phyloP scores from a whole-genome alignment of 768 basidiomycete species.

The Mycena indigotica region DNA sequence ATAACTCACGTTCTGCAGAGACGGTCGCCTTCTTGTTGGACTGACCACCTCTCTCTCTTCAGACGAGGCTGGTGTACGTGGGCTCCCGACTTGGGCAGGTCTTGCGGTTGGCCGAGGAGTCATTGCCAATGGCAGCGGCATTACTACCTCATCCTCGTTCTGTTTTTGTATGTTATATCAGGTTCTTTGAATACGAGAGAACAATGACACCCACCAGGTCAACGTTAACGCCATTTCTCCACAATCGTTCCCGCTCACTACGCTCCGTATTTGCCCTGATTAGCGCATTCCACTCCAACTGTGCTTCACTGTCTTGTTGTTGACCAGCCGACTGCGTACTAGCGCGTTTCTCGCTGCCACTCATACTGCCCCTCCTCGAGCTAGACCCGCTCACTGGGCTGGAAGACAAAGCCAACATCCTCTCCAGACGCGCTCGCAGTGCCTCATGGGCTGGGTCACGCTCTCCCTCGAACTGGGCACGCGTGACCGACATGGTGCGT shows the following conservation, averaged over 20 bases:
- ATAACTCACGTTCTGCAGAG: too few relatives aligned
- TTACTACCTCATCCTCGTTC: too few relatives aligned
- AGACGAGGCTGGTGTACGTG: too few relatives aligned
- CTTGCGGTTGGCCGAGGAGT: too few relatives aligned
- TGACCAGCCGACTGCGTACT: neutral
- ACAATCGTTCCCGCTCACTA: neutral
- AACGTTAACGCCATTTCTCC: neutral
- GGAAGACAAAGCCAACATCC: conserved; percentile 38
- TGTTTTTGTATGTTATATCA: too few relatives aligned
- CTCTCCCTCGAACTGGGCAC: conserved; percentile 22
- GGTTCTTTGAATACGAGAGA: too few relatives aligned
- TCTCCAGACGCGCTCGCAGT: conserved; percentile 53
- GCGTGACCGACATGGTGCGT: too few relatives aligned
- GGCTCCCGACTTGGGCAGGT: too few relatives aligned
- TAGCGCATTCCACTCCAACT: neutral
- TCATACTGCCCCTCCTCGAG: neutral
- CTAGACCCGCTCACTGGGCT: conserved; percentile 8
- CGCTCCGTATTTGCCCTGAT: neutral
- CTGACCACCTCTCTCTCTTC: too few relatives aligned
- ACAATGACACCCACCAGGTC: neutral
- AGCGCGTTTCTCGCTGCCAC: neutral
- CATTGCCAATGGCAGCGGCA: too few relatives aligned
- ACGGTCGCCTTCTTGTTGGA: too few relatives aligned
- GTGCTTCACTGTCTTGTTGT: neutral
- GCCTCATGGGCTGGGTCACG: conserved; percentile 55